Percentiles rank a stretch among this genome's conserved stretches.
phyloP scores from a whole-genome alignment of 805 yeast species.

The Candida glaebosa region DNA sequence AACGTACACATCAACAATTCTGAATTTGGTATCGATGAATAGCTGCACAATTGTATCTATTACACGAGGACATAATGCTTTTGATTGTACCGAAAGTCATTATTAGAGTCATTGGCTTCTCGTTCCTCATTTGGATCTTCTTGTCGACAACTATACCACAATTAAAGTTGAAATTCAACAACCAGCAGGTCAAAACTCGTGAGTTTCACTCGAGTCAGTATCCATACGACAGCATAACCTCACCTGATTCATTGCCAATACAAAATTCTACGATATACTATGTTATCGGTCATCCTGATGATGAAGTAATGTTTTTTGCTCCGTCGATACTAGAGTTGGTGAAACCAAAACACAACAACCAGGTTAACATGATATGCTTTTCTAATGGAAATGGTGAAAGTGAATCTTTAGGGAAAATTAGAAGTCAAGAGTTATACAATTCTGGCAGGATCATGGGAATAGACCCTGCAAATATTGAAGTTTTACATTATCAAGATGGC shows the following conservation, averaged over 20 bases:
- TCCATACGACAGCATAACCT: slow-evolving; percentile 36
- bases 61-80: too few relatives aligned
- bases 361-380: slow-evolving; percentile 61
- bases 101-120: slow-evolving; percentile 15
- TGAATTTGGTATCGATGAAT: neutral
- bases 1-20: neutral
- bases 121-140: slow-evolving; percentile 36
- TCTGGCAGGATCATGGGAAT: slow-evolving; percentile 58
- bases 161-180: slow-evolving; percentile 23
- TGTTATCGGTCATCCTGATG: slow-evolving; percentile 95
- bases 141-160: slow-evolving; percentile 42
- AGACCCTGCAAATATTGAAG: slow-evolving; percentile 33
- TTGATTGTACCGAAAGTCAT: slow-evolving; percentile 8
- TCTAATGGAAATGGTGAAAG: slow-evolving; percentile 67
- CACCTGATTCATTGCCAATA: slow-evolving; percentile 32
- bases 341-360: slow-evolving; percentile 46
- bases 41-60: neutral
- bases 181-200: slow-evolving; percentile 24
- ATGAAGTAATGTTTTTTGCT: slow-evolving; percentile 95
- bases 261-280: slow-evolving; percentile 41
- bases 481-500: slow-evolving; percentile 56
- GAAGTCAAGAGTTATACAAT: slow-evolving; percentile 56
- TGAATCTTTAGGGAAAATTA: slow-evolving; percentile 63
- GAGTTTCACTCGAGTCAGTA: slow-evolving; percentile 20
- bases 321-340: slow-evolving; percentile 63